Evolutionary conservation across 176 grass and related monocot species (phyloP).

Genomic region (Zoysia japonica): DNA sequence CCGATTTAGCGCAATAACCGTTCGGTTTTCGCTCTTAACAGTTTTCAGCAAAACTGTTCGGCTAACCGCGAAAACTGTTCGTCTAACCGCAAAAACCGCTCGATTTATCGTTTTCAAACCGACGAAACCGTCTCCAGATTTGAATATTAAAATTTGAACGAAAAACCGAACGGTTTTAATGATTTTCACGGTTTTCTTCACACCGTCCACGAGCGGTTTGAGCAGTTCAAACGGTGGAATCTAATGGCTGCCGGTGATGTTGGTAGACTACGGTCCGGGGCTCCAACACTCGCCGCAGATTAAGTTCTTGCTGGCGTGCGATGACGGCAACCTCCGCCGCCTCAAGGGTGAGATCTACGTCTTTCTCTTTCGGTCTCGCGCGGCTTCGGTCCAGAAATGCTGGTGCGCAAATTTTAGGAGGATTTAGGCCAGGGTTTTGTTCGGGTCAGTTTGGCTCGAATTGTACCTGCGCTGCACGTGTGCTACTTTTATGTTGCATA

Average conservation of each 20-base stretch:
- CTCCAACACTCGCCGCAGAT: background rate
- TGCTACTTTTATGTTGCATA: background rate
- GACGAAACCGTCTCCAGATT: no score
- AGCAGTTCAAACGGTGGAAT: no score
- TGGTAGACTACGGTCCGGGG: slow-evolving; percentile 5
- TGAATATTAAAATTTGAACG: no score
- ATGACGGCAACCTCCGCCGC: slow-evolving; percentile 12
- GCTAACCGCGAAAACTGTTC: no score
- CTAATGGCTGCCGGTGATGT: background rate
- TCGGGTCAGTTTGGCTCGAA: background rate
- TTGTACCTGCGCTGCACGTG: background rate
- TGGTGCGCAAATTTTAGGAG: background rate
- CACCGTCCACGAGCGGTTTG: no score
- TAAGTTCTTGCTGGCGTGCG: slow-evolving; percentile 25
- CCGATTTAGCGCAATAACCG: no score
- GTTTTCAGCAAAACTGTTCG: no score
- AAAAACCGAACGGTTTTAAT: no score
- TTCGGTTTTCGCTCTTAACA: no score
- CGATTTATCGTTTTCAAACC: no score
- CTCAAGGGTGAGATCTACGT: slow-evolving; percentile 20
- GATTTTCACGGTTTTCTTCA: no score
- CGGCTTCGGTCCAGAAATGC: background rate
- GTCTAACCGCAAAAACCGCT: no score
- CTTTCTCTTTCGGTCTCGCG: background rate
- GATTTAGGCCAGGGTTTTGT: background rate